These are phyloP conservation scores for Lithospermum erythrorhizon DNA, from an alignment of 257 asterid species.

Conservation along the genomic window DNA sequence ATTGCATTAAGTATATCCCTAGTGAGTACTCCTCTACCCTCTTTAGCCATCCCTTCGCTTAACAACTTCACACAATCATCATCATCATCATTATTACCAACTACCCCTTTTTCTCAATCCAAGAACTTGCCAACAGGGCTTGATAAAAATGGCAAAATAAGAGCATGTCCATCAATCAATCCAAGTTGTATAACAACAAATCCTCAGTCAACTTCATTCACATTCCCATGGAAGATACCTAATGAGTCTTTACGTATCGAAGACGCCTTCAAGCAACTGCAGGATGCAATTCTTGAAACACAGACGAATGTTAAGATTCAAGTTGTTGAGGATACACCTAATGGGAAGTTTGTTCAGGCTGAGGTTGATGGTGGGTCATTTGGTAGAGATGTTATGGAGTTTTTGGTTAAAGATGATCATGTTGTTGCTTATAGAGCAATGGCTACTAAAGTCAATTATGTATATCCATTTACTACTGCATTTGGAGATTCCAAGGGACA, in stretches of 20 bases:
- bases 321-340: constrained; percentile 52
- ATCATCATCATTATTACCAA: constrained; percentile 15
- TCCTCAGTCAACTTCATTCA: constrained; percentile 65
- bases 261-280: constrained; percentile 52
- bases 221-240: constrained; percentile 67
- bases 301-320: constrained; percentile 74
- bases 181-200: constrained; percentile 77
- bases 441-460: constrained; percentile 75
- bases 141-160: constrained; percentile 62
- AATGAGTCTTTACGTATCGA: constrained; percentile 23
- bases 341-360: constrained; percentile 61
- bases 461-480: constrained; percentile 90
- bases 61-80: constrained; percentile 32
- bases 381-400: constrained; percentile 76
- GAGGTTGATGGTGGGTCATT: constrained; percentile 82
- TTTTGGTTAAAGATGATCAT: constrained; percentile 52
- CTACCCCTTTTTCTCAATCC: constrained; percentile 83
- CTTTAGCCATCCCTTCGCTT: constrained; percentile 60
- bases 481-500: constrained; percentile 93
- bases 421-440: constrained; percentile 64
- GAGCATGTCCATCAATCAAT: constrained; percentile 83
- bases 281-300: constrained; percentile 59
- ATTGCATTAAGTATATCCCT: constrained; percentile 40
- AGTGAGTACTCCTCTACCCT: constrained; percentile 40
- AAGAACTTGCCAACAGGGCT: constrained; percentile 65